Evolutionary conservation across 805 yeast genomes (phyloP), one percentile per base, ranked within the genome.

Genomic region (Wickerhamiella sergipiensis): DNA sequence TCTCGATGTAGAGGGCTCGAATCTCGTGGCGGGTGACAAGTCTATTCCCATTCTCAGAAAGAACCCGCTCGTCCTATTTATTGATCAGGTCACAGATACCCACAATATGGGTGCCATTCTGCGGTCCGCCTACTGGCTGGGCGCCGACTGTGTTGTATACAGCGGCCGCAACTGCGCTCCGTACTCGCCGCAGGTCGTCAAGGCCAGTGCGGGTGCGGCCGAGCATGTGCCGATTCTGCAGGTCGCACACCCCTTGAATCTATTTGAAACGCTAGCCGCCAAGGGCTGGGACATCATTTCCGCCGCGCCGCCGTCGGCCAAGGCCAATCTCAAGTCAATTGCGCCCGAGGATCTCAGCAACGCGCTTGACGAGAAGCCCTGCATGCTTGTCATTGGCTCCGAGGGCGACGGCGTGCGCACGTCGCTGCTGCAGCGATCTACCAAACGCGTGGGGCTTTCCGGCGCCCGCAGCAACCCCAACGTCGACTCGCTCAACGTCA

Each of bases 321-420:
- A 17, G 38, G n/a, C 19, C 15, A n/a, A 54, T 78, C 17, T 72
- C 67, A 9, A 53, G 69, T 13, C 65, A 64, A 47, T 50, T 15
- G 40, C 13, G 13, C 52, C 57, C 9, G 42, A 23, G 2, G 77
- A 76, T 23, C 65, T 86, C 48, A 59, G 67, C 0, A 65, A 64
- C 0, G 57, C 81, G 38, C 61, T 79, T 38, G 63, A 66, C 2
- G 59, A 68, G 10, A 63, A 73, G 1, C 96, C 96, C 0, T 74
- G 78, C 38, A 60, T 89, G 54, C 66, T 88, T 48, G 83, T 87
- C 1, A 69, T 89, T 47, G 97, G 96, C 12, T 83, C 87, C 47
- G 97, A 88, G 66, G 94, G 94, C 9, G 71, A 71, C 6, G 97
- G 97, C 38, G 78, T 88, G 23, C 71, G 95, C 49, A 81, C 81